Evolutionary conservation across 495 filamentous ascomycete genomes (phyloP).

Genomic region (Neurospora sp.): DNA sequence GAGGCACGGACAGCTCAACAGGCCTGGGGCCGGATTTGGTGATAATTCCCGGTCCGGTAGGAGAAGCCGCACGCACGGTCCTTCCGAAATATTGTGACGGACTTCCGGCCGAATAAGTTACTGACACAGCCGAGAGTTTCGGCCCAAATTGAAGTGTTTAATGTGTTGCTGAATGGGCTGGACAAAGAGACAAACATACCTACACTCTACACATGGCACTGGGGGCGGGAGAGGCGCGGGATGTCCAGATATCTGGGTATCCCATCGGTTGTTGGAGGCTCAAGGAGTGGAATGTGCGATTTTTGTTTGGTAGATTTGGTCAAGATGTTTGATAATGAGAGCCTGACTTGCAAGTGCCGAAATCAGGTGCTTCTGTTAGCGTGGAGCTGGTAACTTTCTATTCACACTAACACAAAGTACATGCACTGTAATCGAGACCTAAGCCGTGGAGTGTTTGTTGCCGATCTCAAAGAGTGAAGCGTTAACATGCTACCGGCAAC

Average conservation of each 20-base stretch:
- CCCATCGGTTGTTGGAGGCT: not conserved
- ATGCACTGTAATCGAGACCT: not conserved
- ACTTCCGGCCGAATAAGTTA: not conserved
- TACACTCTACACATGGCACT: not conserved
- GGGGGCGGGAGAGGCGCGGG: not conserved
- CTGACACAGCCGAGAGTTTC: not conserved
- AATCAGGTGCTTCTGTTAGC: not conserved
- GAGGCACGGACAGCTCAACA: not conserved
- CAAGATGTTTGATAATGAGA: not conserved
- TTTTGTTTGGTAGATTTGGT: not conserved
- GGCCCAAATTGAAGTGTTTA: not conserved
- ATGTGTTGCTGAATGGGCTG: not conserved
- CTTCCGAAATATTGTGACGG: not conserved
- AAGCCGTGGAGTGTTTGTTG: not conserved
- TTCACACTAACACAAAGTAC: not conserved
- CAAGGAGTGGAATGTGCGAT: not conserved
- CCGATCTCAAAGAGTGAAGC: not conserved
- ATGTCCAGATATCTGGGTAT: not conserved
- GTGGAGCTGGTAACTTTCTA: not conserved
- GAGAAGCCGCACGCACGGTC: not conserved
- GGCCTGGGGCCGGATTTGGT: not conserved
- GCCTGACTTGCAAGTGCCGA: not conserved
- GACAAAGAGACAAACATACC: not conserved
- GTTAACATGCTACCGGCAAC: not conserved
- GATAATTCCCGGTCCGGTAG: not conserved